Evolutionary conservation across 108 stramenopile genomes (phyloP), one percentile per base, ranked within the genome.

Genomic region (Skeletonema marinoi): DNA sequence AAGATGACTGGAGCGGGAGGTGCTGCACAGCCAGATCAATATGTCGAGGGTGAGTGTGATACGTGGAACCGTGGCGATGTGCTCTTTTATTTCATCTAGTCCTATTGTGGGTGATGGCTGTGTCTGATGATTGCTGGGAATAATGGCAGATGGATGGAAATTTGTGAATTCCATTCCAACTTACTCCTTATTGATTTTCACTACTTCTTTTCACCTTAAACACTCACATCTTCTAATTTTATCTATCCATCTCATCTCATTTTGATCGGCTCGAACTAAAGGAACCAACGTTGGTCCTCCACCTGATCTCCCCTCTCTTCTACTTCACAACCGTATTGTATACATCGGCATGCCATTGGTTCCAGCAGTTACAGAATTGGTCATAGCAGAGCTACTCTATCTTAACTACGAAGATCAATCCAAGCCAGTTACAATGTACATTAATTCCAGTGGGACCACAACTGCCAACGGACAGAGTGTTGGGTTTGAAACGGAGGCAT

Each of bases 271-370:
- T 66, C 50, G 42, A 59, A 33, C 7, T 46, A 68, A 60, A 88
- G 93, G 93, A 61, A 91, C 80, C 33, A 91, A 90, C 63, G 94
- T 97, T 64, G 97, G 98, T 12, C 98, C 98, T 11, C 98, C 98
- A 64, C 98, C 98, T n/a, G 98, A 98, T 87, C 93, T 98, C 66
- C 97, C 98, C 29, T 97, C 97, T 16, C 88, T 98, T 36, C 88
- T 98, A 32, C 92, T 98, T 58, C 97, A 97, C 89, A 98, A 98
- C 77, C 95, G 98, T 69, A 98, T 98, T 77, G 96, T 98, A 35
- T 99, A 99, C 93, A 91, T 99, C 73, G 97, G 98, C 63, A 99
- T 99, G 98, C 96, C 98, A 63, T 83, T 99, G 19, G 97, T 99
- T 21, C 94, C 97, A 13, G 95, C 97, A 14, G 98, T 99, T 6